phyloP scores from a whole-genome alignment of 768 basidiomycete species.

The Boletus fagicola region DNA sequence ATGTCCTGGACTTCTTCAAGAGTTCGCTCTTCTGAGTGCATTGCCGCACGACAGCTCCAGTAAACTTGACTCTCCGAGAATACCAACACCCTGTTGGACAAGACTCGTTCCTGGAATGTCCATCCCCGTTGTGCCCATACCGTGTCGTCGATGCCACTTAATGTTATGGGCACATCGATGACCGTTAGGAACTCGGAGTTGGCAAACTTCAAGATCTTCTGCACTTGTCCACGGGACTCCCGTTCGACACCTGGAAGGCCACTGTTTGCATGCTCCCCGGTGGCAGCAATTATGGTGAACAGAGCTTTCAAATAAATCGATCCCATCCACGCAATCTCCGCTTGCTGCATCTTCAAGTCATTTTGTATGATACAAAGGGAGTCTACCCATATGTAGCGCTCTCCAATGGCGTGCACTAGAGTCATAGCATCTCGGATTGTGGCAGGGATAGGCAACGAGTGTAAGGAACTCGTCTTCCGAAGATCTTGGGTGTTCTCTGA shows the following conservation, averaged over 20 bases:
- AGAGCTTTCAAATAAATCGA: conserved; percentile 15
- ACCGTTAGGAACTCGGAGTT: background rate
- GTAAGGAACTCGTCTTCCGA: conserved; percentile 2
- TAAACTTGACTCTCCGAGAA: conserved; percentile 20
- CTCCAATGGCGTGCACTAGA: conserved; percentile 17
- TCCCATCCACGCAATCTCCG: conserved; percentile 21
- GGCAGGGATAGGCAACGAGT: conserved; percentile 10
- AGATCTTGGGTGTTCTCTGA: conserved; percentile 1
- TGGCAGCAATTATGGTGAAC: conserved; percentile 21
- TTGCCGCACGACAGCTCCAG: conserved; percentile 11
- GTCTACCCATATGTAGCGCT: conserved; percentile 28
- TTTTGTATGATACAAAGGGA: conserved; percentile 24
- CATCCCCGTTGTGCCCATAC: conserved; percentile 14
- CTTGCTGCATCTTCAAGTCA: conserved; percentile 11
- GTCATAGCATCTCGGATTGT: conserved; percentile 25
- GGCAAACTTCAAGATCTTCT: conserved; percentile 7
- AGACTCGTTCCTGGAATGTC: conserved; percentile 20
- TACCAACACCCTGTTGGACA: conserved; percentile 15
- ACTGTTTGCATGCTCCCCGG: conserved; percentile 7
- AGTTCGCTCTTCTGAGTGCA: conserved; percentile 12
- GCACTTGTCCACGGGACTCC: conserved; percentile 1
- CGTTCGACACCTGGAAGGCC: conserved; percentile 11
- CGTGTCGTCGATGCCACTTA: background rate
- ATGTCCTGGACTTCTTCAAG: conserved; percentile 4
- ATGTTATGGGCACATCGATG: background rate